phyloP scores from a whole-genome alignment of 2,329 filamentous ascomycete genomes.

The Biscogniauxia mediterranea region DNA sequence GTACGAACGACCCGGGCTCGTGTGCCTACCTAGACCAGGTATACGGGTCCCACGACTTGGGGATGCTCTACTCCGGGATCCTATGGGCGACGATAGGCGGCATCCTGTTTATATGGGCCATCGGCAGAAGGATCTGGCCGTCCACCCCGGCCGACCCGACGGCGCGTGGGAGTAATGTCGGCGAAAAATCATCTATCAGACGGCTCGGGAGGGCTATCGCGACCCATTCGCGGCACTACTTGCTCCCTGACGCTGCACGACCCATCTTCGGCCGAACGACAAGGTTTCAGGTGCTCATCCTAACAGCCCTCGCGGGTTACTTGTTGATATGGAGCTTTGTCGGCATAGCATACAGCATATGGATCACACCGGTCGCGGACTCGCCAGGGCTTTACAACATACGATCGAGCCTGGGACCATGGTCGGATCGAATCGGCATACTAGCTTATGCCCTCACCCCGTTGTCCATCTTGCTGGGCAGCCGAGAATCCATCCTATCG shows the following conservation, averaged over 20 bases:
- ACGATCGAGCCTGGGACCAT: conserved; percentile 64
- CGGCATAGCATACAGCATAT: conserved; percentile 65
- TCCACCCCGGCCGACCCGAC: conserved; percentile 26
- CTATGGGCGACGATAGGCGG: conserved; percentile 47
- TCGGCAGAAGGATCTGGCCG: conserved; percentile 30
- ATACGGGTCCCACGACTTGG: conserved; percentile 46
- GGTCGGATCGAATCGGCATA: conserved; percentile 66
- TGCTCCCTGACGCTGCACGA: conserved; percentile 60
- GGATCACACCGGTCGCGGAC: conserved; percentile 66
- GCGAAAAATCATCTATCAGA: conserved; percentile 16
- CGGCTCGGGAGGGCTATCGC: conserved; percentile 38
- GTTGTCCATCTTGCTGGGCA: conserved; percentile 64
- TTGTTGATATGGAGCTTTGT: conserved; percentile 67
- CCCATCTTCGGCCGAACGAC: conserved; percentile 66
- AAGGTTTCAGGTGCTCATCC: conserved; percentile 63
- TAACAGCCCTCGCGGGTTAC: conserved; percentile 59
- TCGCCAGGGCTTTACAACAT: conserved; percentile 58
- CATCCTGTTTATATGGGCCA: conserved; percentile 44
- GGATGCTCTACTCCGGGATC: conserved; percentile 51
- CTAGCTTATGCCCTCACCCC: conserved; percentile 74
- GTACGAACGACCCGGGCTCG: conserved; percentile 54
- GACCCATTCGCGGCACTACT: conserved; percentile 45
- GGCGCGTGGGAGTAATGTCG: conserved; percentile 10
- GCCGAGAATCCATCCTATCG: conserved; percentile 67
- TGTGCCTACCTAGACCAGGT: conserved; percentile 57